Evolutionary conservation across 2,329 filamentous ascomycete genomes (phyloP).

Genomic region (Rhinocladiella similis): DNA sequence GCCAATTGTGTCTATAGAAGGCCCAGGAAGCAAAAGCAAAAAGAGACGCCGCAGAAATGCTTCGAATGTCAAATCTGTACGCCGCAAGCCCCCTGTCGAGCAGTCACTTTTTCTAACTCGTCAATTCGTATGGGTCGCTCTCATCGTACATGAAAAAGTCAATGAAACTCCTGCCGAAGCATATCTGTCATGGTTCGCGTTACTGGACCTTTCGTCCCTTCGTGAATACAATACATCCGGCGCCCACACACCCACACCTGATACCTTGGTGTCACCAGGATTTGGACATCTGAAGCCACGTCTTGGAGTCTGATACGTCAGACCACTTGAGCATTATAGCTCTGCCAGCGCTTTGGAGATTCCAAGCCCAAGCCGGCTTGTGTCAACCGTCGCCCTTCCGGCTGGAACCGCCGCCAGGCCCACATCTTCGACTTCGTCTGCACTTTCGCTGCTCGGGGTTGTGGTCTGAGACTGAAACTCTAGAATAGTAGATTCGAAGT

Average conservation of each 20-base stretch:
- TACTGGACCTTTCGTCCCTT: background rate
- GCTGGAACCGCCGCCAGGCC: slow-evolving; percentile 2
- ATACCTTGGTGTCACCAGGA: background rate
- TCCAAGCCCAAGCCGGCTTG: slow-evolving; percentile 8
- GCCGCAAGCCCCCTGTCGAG: background rate
- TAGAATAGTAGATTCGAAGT: slow-evolving; percentile 22
- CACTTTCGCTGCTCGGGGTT: slow-evolving; percentile 16
- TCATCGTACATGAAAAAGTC: background rate
- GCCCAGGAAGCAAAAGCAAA: background rate
- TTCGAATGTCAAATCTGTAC: background rate
- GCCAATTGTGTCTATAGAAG: background rate
- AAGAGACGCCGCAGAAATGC: background rate
- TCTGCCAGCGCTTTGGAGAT: slow-evolving; percentile 11
- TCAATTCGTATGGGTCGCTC: background rate
- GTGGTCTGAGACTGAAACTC: slow-evolving; percentile 18
- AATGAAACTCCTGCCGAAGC: background rate
- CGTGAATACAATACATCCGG: background rate
- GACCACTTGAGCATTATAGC: slow-evolving; percentile 4
- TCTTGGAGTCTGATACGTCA: slow-evolving; percentile 10
- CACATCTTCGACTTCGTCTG: slow-evolving; percentile 6
- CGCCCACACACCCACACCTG: background rate
- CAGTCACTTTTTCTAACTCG: background rate
- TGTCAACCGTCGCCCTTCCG: slow-evolving; percentile 8
- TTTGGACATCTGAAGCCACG: slow-evolving; percentile 3
- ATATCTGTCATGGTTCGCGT: background rate